Percentiles rank a stretch among this genome's conserved stretches.
These are phyloP conservation scores for Cryptosporidium sp. DNA, from an alignment of 169 alveolate genomes.

Conservation along the genomic window DNA sequence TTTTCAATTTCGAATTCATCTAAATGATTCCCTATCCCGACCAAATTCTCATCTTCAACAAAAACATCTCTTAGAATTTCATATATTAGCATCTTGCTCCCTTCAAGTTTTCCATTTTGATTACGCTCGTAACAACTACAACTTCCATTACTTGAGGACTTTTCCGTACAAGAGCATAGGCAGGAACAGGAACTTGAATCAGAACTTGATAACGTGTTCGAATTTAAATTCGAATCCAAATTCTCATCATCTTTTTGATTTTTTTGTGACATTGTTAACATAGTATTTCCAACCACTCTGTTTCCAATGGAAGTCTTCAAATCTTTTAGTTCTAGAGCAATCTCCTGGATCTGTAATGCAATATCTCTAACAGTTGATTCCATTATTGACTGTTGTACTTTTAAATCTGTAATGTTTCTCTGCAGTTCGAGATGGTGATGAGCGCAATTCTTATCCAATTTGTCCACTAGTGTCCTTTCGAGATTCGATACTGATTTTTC, in stretches of 20 bases:
- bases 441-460: constrained; percentile 15
- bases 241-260: constrained; percentile 20
- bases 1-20: constrained; percentile 21
- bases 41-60: constrained; percentile 46
- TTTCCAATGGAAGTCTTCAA: constrained; percentile 16
- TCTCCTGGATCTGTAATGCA: constrained; percentile 41
- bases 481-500: constrained; percentile 3
- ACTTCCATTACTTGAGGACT: constrained; percentile 5
- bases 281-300: neutral
- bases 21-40: constrained; percentile 6
- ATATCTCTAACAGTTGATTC: constrained; percentile 70
- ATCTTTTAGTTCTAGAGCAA: constrained; percentile 42
- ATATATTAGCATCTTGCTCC: neutral
- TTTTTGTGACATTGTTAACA: neutral
- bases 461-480: constrained; percentile 35
- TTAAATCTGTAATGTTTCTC: constrained; percentile 64
- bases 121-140: neutral
- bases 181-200: constrained; percentile 30
- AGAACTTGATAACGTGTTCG: constrained; percentile 6
- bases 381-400: constrained; percentile 62
- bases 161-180: constrained; percentile 13
- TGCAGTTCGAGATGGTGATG: constrained; percentile 55
- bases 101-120: neutral
- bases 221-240: constrained; percentile 9
- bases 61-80: constrained; percentile 47